Conservation (phyloP, 768 basidiomycete species). For the Tephrocybe rancida region DNA sequence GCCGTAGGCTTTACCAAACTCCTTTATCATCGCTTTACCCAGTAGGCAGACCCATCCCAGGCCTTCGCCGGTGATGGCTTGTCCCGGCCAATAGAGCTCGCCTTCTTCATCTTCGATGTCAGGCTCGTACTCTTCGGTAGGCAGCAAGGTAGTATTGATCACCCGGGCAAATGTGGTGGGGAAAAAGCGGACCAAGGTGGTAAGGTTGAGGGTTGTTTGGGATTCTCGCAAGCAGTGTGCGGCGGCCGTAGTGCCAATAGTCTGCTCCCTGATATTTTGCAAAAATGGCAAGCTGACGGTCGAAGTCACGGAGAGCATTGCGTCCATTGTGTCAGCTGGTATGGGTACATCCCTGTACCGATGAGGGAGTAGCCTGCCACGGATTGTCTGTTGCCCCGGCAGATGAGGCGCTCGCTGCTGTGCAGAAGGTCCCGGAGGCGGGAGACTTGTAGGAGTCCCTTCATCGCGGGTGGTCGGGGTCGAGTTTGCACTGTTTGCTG, state of each 20-base stretch:
- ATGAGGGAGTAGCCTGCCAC: constrained; percentile 39
- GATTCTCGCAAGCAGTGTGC: constrained; percentile 51
- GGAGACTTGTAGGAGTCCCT: constrained; percentile 49
- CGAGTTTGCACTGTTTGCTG: constrained; percentile 73
- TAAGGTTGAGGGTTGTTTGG: constrained; percentile 61
- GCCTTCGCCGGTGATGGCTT: constrained; percentile 72
- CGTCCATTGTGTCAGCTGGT: constrained; percentile 42
- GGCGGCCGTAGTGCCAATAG: constrained; percentile 38
- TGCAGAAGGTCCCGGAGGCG: constrained; percentile 30
- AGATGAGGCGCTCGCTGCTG: constrained; percentile 32
- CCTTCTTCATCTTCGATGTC: constrained; percentile 87
- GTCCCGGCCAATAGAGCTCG: constrained; percentile 84
- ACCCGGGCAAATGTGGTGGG: constrained; percentile 77
- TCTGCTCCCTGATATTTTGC: constrained; percentile 44
- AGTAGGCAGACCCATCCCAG: constrained; percentile 87
- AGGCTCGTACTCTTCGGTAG: constrained; percentile 74
- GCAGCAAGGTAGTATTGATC: constrained; percentile 61
- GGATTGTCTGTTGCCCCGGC: constrained; percentile 34
- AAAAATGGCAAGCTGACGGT: constrained; percentile 45
- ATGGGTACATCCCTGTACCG: constrained; percentile 39
- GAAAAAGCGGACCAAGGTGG: constrained; percentile 69
- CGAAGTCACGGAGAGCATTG: constrained; percentile 44
- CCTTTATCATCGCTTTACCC: constrained; percentile 85
- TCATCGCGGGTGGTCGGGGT: constrained; percentile 68
- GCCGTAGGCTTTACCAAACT: constrained; percentile 75